A percentile compares a stretch with the other conserved stretches of the same genome.
Evolutionary conservation across 75 land plant species (phyloP).

Genomic region (Picea sitchensis): DNA sequence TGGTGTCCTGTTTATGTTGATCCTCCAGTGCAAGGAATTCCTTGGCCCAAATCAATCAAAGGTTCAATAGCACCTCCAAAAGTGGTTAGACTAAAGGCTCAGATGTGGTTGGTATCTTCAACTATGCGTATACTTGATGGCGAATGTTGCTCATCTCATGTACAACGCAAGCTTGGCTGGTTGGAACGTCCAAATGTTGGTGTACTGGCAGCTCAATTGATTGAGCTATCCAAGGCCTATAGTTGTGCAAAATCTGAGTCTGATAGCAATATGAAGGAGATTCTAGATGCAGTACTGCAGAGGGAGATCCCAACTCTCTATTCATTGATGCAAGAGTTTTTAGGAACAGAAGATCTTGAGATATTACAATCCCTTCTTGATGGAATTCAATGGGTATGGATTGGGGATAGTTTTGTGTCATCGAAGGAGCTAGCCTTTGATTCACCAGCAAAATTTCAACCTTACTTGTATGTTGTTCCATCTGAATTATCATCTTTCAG

Average conservation of each 20-base stretch:
- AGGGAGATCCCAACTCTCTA: conserved; percentile 58
- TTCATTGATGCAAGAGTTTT: conserved; percentile 50
- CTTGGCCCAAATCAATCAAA: conserved; percentile 55
- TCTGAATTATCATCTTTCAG: conserved; percentile 69
- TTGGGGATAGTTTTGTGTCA: conserved; percentile 82
- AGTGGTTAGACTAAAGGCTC: conserved; percentile 69
- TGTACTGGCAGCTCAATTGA: conserved; percentile 59
- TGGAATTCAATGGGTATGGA: conserved; percentile 82
- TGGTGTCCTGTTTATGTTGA: conserved; percentile 85
- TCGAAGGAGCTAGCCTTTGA: conserved; percentile 80
- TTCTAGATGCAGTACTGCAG: conserved; percentile 33
- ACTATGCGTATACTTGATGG: conserved; percentile 82
- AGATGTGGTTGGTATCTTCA: conserved; percentile 90
- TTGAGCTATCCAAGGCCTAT: conserved; percentile 63
- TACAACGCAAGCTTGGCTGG: conserved; percentile 84
- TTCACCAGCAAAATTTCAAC: conserved; percentile 88
- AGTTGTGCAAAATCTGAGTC: conserved; percentile 25
- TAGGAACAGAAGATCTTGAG: conserved; percentile 48
- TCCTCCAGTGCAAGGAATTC: conserved; percentile 57
- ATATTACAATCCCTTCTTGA: conserved; percentile 51
- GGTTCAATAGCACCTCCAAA: conserved; percentile 58
- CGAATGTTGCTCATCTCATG: conserved; percentile 44
- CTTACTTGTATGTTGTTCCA: conserved; percentile 86
- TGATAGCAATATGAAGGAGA: conserved; percentile 9
- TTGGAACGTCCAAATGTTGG: conserved; percentile 33